These are phyloP conservation scores for Calycina herbarum DNA, from an alignment of 2,329 filamentous ascomycete genomes.

Conservation along the genomic window DNA sequence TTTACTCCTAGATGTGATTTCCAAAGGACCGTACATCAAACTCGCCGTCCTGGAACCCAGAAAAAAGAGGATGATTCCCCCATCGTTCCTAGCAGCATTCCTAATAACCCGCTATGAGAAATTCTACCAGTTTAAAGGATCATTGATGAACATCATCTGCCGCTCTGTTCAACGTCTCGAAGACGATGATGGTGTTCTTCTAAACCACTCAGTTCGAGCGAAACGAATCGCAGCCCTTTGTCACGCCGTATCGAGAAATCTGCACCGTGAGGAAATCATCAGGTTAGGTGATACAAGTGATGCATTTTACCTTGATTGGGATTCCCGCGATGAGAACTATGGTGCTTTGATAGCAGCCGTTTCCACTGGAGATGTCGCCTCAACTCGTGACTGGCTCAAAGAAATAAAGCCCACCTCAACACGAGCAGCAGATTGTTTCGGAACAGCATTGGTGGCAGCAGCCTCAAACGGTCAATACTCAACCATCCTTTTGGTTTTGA, in stretches of 20 bases:
- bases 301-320: neutral
- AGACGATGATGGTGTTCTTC: slow-evolving; percentile 4
- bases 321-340: neutral
- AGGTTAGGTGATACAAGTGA: neutral
- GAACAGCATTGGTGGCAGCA: neutral
- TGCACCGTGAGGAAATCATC: neutral
- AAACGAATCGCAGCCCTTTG: neutral
- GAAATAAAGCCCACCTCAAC: neutral
- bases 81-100: neutral
- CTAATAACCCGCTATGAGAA: slow-evolving; percentile 1
- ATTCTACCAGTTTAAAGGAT: neutral
- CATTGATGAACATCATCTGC: slow-evolving; percentile 3
- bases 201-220: neutral
- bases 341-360: neutral
- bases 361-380: neutral
- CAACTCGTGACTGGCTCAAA: neutral
- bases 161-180: neutral
- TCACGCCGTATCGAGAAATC: neutral
- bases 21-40: neutral
- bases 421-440: neutral
- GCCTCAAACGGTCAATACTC: neutral
- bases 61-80: neutral
- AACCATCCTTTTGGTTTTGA: neutral
- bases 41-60: neutral
- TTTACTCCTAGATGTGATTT: neutral